Evolutionary conservation across 2,329 filamentous ascomycete species (phyloP).

Genomic region (Cyphellophora europaea): DNA sequence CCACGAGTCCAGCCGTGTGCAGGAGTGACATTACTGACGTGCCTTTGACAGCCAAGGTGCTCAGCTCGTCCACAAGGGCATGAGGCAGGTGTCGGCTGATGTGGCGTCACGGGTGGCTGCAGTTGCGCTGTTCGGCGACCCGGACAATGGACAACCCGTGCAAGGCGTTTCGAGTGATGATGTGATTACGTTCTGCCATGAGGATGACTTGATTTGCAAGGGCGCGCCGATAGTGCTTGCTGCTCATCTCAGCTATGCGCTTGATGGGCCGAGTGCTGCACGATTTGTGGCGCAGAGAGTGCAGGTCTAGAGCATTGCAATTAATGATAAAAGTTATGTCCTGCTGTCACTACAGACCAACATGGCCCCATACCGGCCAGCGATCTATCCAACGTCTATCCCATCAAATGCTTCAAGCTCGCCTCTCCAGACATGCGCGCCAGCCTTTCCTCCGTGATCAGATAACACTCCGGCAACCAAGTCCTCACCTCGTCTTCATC

Average conservation of each 20-base stretch:
- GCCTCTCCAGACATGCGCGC: conserved; percentile 4
- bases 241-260: neutral
- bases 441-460: conserved; percentile 3
- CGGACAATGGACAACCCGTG: conserved; percentile 17
- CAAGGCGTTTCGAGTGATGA: conserved; percentile 15
- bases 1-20: neutral
- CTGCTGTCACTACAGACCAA: too few relatives aligned
- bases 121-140: conserved; percentile 24
- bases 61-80: conserved; percentile 37
- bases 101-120: conserved; percentile 14
- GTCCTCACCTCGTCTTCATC: conserved; percentile 1
- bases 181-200: conserved; percentile 12
- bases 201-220: conserved; percentile 1
- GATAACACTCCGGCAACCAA: conserved; percentile 5
- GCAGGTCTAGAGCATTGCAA: too few relatives aligned
- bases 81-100: conserved; percentile 20
- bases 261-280: neutral
- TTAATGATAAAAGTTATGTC: too few relatives aligned
- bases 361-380: too few relatives aligned
- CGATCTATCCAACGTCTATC: too few relatives aligned
- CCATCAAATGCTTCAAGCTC: neutral
- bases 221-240: neutral
- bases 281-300: neutral
- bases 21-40: too few relatives aligned
- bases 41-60: conserved; percentile 33